Conservation (phyloP, 257 asterid species). For the Thymus mandschuricus region DNA sequence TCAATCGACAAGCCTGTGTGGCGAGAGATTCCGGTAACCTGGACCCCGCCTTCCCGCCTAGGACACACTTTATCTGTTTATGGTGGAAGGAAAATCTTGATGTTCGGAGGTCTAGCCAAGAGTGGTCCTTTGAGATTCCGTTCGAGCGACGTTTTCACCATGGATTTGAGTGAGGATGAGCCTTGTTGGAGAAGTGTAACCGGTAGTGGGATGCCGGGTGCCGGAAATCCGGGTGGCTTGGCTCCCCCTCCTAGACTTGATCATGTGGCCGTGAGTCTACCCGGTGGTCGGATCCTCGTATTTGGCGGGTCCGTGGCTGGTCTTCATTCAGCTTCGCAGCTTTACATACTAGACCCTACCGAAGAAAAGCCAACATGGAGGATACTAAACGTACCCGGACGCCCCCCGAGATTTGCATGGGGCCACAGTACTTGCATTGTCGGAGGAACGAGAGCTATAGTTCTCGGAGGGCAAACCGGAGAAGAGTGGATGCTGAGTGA, state of each 20-base stretch:
- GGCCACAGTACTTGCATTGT: constrained; percentile 92
- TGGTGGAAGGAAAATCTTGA: constrained; percentile 82
- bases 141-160: constrained; percentile 91
- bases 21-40: constrained; percentile 85
- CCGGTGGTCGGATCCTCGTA: constrained; percentile 81
- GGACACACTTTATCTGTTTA: constrained; percentile 86
- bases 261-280: constrained; percentile 93
- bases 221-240: constrained; percentile 92
- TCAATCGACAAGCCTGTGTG: constrained; percentile 84
- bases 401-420: constrained; percentile 93
- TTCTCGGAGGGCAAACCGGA: constrained; percentile 93
- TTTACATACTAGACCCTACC: constrained; percentile 87
- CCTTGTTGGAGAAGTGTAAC: constrained; percentile 92
- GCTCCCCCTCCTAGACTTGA: constrained; percentile 97
- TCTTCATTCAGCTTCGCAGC: constrained; percentile 95
- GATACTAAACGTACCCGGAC: constrained; percentile 80
- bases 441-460: constrained; percentile 91
- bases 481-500: constrained; percentile 97
- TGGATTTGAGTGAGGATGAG: constrained; percentile 90
- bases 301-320: constrained; percentile 98
- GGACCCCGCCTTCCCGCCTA: constrained; percentile 94
- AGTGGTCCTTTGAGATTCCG: constrained; percentile 89
- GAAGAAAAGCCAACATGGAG: constrained; percentile 99
- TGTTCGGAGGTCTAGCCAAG: constrained; percentile 90
- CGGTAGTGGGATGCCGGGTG: constrained; percentile 94